Percentiles rank a stretch among this genome's conserved stretches.
Evolutionary conservation across 257 asterid genomes (phyloP).

Genomic region (Galeopsis tetrahit): DNA sequence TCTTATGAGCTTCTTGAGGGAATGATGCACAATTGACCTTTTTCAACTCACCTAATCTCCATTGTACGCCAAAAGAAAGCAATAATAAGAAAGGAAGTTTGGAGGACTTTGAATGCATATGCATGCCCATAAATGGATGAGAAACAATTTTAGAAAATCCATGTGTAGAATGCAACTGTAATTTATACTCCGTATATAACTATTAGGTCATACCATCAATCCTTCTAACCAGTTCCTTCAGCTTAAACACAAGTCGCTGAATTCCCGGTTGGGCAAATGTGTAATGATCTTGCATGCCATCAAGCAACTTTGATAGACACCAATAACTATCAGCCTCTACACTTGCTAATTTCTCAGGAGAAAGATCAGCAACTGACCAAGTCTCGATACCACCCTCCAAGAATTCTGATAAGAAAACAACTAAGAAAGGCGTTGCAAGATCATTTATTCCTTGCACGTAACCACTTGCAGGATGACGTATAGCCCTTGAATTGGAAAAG

Average conservation of each 20-base stretch:
- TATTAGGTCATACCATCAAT: conserved; percentile 68
- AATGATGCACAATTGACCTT: no score
- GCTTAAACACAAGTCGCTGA: conserved; percentile 92
- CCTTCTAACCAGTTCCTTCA: conserved; percentile 93
- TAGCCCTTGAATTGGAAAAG: conserved; percentile 64
- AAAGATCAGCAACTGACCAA: conserved; percentile 76
- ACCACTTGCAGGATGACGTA: conserved; percentile 99
- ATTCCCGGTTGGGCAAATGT: conserved; percentile 99
- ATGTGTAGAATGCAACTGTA: conserved; percentile 1
- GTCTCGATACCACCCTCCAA: conserved; percentile 72
- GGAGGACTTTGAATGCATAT: no score
- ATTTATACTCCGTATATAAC: background rate
- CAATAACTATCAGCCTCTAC: conserved; percentile 98
- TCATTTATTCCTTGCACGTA: conserved; percentile 99
- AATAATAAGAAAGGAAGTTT: background rate
- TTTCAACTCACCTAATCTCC: no score
- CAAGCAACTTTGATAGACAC: conserved; percentile 95
- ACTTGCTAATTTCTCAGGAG: conserved; percentile 67
- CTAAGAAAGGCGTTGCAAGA: conserved; percentile 92
- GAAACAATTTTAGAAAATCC: background rate
- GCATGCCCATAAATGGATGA: background rate
- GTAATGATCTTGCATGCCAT: conserved; percentile 99
- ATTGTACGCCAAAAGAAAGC: background rate
- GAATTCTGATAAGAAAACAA: conserved; percentile 90
- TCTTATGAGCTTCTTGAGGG: no score